Evolutionary conservation across 1,139 yeast genomes (phyloP).

Genomic region (Geotrichum bryndzae): DNA sequence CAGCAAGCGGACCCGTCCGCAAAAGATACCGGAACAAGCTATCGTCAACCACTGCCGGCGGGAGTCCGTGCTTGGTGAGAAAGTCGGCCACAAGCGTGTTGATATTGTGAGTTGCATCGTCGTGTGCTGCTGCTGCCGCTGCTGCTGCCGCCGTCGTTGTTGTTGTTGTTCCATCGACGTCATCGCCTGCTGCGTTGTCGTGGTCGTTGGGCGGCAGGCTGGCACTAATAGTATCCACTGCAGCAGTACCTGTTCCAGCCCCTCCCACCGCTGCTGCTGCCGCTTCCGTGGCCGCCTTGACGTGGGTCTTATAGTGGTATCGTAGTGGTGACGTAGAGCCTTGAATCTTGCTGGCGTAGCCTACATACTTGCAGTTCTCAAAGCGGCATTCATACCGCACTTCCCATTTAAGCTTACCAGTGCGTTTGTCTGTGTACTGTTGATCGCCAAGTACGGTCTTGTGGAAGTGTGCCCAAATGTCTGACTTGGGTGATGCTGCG

Average conservation of each 20-base stretch:
- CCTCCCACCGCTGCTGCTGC: background rate
- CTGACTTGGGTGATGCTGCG: background rate
- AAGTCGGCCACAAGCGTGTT: slow-evolving; percentile 1
- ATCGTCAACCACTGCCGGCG: slow-evolving; percentile 4
- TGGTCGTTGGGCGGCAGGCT: background rate
- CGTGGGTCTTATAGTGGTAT: slow-evolving; percentile 2
- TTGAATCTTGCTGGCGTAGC: slow-evolving; percentile 2
- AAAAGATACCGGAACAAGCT: background rate
- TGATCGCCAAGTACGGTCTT: background rate
- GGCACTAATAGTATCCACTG: background rate
- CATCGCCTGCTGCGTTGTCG: background rate
- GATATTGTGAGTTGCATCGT: background rate
- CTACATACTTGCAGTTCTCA: background rate
- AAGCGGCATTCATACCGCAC: slow-evolving; percentile 1
- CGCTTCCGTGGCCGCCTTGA: background rate
- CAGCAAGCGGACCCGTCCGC: background rate
- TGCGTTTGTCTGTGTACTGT: slow-evolving; percentile 1
- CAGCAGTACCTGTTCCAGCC: no score
- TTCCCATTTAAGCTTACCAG: background rate
- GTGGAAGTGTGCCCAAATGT: slow-evolving; percentile 1
- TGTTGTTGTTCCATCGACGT: background rate
- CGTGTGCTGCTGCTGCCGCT: background rate
- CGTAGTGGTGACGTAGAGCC: slow-evolving; percentile 8
- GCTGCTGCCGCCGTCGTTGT: background rate
- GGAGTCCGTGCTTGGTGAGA: background rate